These are phyloP conservation scores for Trichophyton schoenleinii DNA, from an alignment of 2,329 filamentous ascomycete genomes.

Conservation along the genomic window DNA sequence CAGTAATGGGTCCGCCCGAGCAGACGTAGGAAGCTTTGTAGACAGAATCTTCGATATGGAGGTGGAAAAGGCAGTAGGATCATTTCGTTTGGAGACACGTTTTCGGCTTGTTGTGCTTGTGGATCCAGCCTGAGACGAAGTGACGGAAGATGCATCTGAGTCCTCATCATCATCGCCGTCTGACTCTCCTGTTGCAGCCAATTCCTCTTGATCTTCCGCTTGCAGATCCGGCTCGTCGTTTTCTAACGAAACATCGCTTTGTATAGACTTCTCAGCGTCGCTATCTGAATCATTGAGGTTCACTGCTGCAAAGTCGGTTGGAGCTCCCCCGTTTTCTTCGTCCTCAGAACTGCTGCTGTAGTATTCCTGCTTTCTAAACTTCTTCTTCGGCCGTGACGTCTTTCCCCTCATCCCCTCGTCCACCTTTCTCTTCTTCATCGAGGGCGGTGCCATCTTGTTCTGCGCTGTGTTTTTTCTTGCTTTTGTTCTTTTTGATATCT, in stretches of 20 bases:
- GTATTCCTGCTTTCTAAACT: constrained; percentile 49
- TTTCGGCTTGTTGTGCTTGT: constrained; percentile 22
- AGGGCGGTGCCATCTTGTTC: constrained; percentile 27
- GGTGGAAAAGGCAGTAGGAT: constrained; percentile 79
- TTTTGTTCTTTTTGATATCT: neutral
- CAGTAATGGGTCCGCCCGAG: constrained; percentile 80
- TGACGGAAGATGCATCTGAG: constrained; percentile 23
- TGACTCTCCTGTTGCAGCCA: constrained; percentile 16
- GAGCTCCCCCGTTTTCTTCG: constrained; percentile 39
- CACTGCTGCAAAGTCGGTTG: constrained; percentile 13
- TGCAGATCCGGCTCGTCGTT: neutral
- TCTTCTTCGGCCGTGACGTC: constrained; percentile 41
- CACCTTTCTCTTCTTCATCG: constrained; percentile 44
- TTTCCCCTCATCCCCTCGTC: constrained; percentile 47
- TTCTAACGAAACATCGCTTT: constrained; percentile 18
- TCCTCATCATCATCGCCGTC: constrained; percentile 19
- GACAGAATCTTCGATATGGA: constrained; percentile 87
- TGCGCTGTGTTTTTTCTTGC: neutral
- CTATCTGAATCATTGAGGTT: constrained; percentile 11
- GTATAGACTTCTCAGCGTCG: constrained; percentile 12
- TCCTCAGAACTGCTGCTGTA: constrained; percentile 54
- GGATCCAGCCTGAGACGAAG: constrained; percentile 24
- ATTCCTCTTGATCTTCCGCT: constrained; percentile 19
- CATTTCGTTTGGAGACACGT: constrained; percentile 60
- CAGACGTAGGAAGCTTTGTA: constrained; percentile 71